Conservation (phyloP, 83 land plant genomes). For the Thuja plicata region DNA sequence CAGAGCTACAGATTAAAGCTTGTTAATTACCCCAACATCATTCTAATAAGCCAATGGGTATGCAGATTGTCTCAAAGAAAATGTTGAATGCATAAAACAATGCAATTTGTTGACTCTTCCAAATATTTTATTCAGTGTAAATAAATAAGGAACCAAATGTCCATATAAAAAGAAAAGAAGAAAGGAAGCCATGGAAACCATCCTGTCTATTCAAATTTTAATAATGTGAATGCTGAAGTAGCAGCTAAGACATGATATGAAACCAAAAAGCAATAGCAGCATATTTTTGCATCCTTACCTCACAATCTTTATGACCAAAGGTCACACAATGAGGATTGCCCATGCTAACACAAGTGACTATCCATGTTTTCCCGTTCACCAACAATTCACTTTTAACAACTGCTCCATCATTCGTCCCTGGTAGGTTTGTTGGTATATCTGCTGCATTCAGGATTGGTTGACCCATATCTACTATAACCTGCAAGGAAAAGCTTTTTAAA, state of each 20-base stretch:
- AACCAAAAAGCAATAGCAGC: not conserved
- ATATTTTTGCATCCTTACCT: constrained; percentile 40
- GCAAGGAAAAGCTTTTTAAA: constrained; percentile 8
- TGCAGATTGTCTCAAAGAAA: not conserved
- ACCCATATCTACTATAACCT: constrained; percentile 99
- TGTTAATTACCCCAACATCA: not conserved
- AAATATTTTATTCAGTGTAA: not conserved
- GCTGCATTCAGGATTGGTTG: constrained; percentile 73
- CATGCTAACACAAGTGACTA: constrained; percentile 98
- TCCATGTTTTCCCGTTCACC: constrained; percentile 77
- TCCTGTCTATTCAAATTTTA: not conserved
- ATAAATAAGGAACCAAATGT: not conserved
- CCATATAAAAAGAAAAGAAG: not conserved
- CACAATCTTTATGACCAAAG: constrained; percentile 55
- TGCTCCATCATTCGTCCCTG: constrained; percentile 52
- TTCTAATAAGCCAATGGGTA: not conserved
- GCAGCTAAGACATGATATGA: not conserved
- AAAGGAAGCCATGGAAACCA: not conserved
- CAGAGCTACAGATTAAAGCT: not conserved
- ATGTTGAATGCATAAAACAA: not conserved
- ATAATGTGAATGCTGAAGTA: not conserved
- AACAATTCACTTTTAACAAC: constrained; percentile 70
- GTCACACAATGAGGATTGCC: constrained; percentile 98
- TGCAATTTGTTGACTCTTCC: not conserved
- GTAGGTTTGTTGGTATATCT: constrained; percentile 79